Base-by-base conservation (phyloP, 2,329 filamentous ascomycete species). In the Phialocephala sp. region DNA sequence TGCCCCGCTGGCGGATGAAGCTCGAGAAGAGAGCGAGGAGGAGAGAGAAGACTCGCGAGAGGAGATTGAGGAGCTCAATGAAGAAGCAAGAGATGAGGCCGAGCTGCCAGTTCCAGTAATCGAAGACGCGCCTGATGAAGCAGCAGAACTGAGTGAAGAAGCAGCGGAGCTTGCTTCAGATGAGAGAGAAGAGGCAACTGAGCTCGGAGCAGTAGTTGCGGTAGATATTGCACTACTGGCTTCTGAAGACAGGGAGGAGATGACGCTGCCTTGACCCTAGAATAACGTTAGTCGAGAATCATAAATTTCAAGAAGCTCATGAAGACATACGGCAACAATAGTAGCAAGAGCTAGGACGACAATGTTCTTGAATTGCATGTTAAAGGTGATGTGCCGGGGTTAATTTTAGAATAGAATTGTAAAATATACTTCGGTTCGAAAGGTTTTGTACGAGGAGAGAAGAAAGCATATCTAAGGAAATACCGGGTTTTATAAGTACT, bases 331-430 rank as follows among this genome's bases (percentile, higher is more conserved):
- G 43, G 67, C 54, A 55, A 69, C 70, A 27, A 66, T 57, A 32
- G 68, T 67, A 69, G 69, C 71, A 50, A 74, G 62, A 66, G 72
- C 72, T 66, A 74, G 64, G 56, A 75, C 57, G 64, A 69, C 18
- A 37, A 69, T 12, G 63, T 71, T 72, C 65, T 72, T 74, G 69
- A 74, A 71, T 68, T 75, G 73, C 73, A 75, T 75, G n/a, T 67
- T 72, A 60, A 59, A 27, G 62, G 59, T 64, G 32, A 32, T 50
- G 8, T 32, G 27, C 27, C 27, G 24, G 32, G 27, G 43, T 41
- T 60, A n/a, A 24, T 32, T 32, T 32, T 32, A 6, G 6, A 36
- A 27, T 27, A n/a, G 47, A 11, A 4, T 15, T 18, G 27, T 27
- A 12, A 54, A 8, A 54, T 54, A 11, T 15, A 43, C 41, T 43